A percentile compares a stretch with the other conserved stretches of the same genome.
These are phyloP conservation scores for Suillus discolor DNA, from an alignment of 768 basidiomycete genomes.

Conservation along the genomic window DNA sequence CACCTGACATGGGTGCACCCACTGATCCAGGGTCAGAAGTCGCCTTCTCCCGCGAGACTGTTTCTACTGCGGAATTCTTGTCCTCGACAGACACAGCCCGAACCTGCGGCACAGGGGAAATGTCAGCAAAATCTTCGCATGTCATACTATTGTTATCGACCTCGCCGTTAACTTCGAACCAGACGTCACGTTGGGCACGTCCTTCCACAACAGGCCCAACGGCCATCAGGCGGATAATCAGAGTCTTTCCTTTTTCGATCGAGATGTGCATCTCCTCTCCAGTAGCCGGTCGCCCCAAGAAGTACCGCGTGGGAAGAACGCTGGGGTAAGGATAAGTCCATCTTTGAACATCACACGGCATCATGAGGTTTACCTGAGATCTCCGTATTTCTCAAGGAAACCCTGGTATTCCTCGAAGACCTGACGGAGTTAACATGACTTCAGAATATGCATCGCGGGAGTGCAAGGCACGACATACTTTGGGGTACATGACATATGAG, in stretches of 20 bases:
- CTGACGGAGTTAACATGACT: constrained; percentile 39
- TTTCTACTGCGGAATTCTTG: constrained; percentile 96
- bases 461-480: constrained; percentile 50
- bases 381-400: constrained; percentile 95
- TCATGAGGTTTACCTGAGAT: constrained; percentile 65
- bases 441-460: constrained; percentile 13
- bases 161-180: constrained; percentile 98
- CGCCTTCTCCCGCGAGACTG: constrained; percentile 92
- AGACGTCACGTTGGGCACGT: constrained; percentile 91
- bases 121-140: constrained; percentile 20
- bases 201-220: constrained; percentile 92
- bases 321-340: constrained; percentile 42
- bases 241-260: constrained; percentile 95
- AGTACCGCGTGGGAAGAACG: constrained; percentile 95
- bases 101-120: constrained; percentile 49
- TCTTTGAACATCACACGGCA: constrained; percentile 11
- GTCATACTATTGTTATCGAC: constrained; percentile 40
- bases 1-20: constrained; percentile 97
- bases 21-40: constrained; percentile 94
- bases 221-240: constrained; percentile 95
- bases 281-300: constrained; percentile 88
- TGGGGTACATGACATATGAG: constrained; percentile 98
- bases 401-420: constrained; percentile 97
- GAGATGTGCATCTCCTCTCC: constrained; percentile 97
- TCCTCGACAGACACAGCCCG: constrained; percentile 96